A percentile compares a stretch with the other conserved stretches of the same genome.
Evolutionary conservation across 2,329 filamentous ascomycete genomes (phyloP).

Genomic region (Lasiodiplodia citricola): DNA sequence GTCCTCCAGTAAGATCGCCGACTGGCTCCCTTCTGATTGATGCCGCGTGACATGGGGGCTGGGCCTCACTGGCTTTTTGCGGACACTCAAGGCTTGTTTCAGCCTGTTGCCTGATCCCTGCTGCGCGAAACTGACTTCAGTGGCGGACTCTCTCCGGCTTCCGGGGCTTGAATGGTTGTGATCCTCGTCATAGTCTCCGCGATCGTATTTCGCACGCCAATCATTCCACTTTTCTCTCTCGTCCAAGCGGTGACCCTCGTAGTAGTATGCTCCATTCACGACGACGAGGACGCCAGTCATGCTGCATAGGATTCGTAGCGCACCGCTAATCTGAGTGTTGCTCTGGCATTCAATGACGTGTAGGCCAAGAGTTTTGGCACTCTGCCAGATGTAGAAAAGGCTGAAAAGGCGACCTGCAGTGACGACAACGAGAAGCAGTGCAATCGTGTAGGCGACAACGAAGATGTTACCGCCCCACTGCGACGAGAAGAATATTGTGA

Average conservation of each 20-base stretch:
- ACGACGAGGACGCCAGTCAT: constrained; percentile 28
- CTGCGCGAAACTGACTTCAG: not conserved
- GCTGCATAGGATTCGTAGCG: constrained; percentile 27
- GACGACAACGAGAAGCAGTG: not conserved
- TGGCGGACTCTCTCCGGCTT: not conserved
- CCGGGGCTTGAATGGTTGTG: not conserved
- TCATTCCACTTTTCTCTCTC: not conserved
- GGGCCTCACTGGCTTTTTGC: not conserved
- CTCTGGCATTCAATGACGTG: constrained; percentile 23
- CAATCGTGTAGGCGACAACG: not conserved
- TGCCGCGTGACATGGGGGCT: not conserved
- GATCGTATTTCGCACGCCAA: constrained; percentile 13
- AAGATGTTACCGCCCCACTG: constrained; percentile 4
- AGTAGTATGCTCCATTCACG: constrained; percentile 27
- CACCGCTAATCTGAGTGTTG: constrained; percentile 19
- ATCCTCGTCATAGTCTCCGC: constrained; percentile 7
- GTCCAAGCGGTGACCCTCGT: constrained; percentile 14
- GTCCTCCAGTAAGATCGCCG: not conserved
- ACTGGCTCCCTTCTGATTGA: not conserved
- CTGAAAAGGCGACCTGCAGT: not conserved
- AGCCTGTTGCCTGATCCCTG: not conserved
- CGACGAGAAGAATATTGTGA: not conserved
- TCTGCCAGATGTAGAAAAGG: not conserved
- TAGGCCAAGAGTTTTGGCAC: constrained; percentile 1
- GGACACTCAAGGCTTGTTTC: not conserved